A percentile compares a stretch with the other conserved stretches of the same genome.
Conservation (phyloP, 208 protist genomes). For the Trypanosoma brucei region DNA sequence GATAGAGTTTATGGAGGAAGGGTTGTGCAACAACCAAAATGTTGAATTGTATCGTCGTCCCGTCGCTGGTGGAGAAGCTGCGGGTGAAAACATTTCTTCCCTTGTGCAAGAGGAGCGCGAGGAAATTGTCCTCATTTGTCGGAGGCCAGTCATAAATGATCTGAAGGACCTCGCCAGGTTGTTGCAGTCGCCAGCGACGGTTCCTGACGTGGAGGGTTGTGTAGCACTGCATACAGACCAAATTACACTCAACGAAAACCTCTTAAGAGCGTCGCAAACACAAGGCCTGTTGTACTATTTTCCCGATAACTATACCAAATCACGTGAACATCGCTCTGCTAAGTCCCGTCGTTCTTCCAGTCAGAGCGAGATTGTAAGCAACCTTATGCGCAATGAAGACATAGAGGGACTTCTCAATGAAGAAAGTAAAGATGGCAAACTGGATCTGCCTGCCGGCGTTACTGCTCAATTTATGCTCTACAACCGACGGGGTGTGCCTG, state of each 20-base stretch:
- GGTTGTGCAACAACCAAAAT: slow-evolving; percentile 54
- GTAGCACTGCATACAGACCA: slow-evolving; percentile 85
- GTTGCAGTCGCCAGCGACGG: slow-evolving; percentile 47
- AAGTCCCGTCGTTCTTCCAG: slow-evolving; percentile 10
- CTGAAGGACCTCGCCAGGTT: slow-evolving; percentile 48
- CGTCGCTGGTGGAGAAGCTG: background rate
- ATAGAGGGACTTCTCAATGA: slow-evolving; percentile 4
- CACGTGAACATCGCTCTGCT: slow-evolving; percentile 3
- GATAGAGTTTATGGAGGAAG: slow-evolving; percentile 51
- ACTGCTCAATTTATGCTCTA: slow-evolving; percentile 48
- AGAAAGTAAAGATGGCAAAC: slow-evolving; percentile 1
- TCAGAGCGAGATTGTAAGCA: slow-evolving; percentile 3
- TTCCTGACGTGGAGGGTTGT: slow-evolving; percentile 66
- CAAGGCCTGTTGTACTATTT: slow-evolving; percentile 73
- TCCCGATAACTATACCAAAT: slow-evolving; percentile 43
- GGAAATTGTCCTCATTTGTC: slow-evolving; percentile 43
- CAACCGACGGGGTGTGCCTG: slow-evolving; percentile 54
- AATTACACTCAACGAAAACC: slow-evolving; percentile 37
- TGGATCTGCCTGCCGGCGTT: slow-evolving; percentile 50
- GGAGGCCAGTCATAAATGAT: slow-evolving; percentile 39
- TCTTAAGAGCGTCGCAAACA: slow-evolving; percentile 48
- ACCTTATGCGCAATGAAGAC: slow-evolving; percentile 17
- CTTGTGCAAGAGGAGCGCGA: slow-evolving; percentile 17
- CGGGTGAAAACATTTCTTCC: background rate
- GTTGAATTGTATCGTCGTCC: slow-evolving; percentile 45